Base-by-base conservation (phyloP, 2,329 filamentous ascomycete species). In the Bertia moriformis region DNA sequence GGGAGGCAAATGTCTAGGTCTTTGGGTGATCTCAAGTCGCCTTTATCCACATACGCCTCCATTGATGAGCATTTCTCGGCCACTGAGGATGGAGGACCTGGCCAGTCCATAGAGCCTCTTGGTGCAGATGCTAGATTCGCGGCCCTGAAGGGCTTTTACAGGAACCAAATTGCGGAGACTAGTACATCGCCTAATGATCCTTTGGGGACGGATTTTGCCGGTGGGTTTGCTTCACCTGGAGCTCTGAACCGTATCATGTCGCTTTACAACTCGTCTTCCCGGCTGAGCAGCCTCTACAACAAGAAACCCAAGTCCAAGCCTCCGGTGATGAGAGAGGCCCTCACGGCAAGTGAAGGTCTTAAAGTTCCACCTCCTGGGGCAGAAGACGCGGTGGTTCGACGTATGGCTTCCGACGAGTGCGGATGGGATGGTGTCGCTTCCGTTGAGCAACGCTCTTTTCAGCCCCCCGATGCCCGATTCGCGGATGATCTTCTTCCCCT, bases 161-260 rank as follows among this genome's bases (percentile, higher is more conserved):
- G 83, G 49, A 66, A 71, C 4, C 88, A 95, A 52, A 66, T 93
- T 14, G 10, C 32, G 7, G 69, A 75, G 5, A 74, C 82, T 38
- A 63, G 71, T 0, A 70, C 70, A 18, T 58, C 67, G 2, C 56
- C 70, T 0, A 58, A 59, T 4, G 69, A 71, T 2, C 58, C 59
- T 14, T 47, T 69, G n/a, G 52, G 63, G 0, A 52, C 58, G 7
- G 48, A 67, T 3, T 57, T 57, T 18, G 65, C 67, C 37, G 58
- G 75, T 19, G 78, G 79, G 2, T 73, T 82, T 40, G 71, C 71
- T 17, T 94, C 88, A 0, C 88, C 89, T 0, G 82, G 77, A 4
- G 83, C 86, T 7, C 63, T 95, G 40, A 80, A 83, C 18, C 78
- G 89, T 20, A 91, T 96, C 50, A 93, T 95, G 85, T 88, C 77